Percentiles rank a stretch among this genome's conserved stretches.
These are phyloP conservation scores for Monosporozyma aquatica DNA, from an alignment of 805 yeast species.

Conservation along the genomic window DNA sequence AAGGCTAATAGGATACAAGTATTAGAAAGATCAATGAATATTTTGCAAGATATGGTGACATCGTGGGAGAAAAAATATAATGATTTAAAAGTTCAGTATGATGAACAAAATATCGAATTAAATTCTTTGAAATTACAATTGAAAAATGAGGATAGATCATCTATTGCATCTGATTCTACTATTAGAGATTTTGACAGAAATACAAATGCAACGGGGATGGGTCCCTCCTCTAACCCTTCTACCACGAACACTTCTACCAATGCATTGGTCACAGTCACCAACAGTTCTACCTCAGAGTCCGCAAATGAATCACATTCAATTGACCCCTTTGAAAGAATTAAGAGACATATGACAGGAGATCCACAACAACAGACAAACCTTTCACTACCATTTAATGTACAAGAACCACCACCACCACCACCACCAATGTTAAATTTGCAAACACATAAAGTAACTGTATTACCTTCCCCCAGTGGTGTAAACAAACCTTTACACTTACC, in stretches of 20 bases:
- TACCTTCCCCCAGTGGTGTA: too few species aligned
- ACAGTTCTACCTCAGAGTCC: too few species aligned
- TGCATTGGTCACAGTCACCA: too few species aligned
- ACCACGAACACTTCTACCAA: too few species aligned
- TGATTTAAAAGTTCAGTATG: constrained; percentile 13
- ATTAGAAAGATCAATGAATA: constrained; percentile 43
- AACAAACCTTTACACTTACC: too few species aligned
- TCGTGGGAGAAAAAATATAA: constrained; percentile 50
- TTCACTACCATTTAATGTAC: too few species aligned
- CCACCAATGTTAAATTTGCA: too few species aligned
- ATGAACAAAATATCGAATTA: constrained; percentile 28
- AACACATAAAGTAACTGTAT: too few species aligned
- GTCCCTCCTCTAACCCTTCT: too few species aligned
- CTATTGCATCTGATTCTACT: background rate
- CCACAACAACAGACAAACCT: background rate
- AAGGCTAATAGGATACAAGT: constrained; percentile 77
- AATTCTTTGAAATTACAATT: constrained; percentile 1
- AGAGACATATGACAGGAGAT: background rate
- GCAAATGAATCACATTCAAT: background rate
- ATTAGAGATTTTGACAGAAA: background rate
- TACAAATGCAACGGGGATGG: too few species aligned
- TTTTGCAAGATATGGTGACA: constrained; percentile 40
- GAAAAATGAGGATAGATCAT: background rate
- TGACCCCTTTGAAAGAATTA: background rate
- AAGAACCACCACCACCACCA: too few species aligned